These are phyloP conservation scores for Daldinia loculata DNA, from an alignment of 495 filamentous ascomycete genomes.

Conservation along the genomic window DNA sequence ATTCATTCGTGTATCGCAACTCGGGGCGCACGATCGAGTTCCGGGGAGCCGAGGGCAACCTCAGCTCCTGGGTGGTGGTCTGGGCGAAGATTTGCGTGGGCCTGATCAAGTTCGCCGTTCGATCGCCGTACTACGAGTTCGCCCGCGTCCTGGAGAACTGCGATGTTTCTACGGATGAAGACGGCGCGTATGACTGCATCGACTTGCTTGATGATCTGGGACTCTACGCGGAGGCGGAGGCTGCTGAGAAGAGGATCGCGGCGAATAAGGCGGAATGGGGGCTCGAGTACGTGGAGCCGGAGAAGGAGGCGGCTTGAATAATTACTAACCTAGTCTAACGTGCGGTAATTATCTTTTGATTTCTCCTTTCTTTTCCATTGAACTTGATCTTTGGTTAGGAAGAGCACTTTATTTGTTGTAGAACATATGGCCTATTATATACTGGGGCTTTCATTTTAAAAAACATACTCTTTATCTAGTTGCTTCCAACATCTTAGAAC, in stretches of 20 bases:
- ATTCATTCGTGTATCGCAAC: background rate
- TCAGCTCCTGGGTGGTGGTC: constrained; percentile 35
- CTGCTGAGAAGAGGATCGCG: constrained; percentile 22
- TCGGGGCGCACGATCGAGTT: constrained; percentile 49
- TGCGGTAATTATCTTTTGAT: background rate
- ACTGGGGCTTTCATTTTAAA: no score
- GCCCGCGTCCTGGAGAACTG: constrained; percentile 19
- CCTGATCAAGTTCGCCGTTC: constrained; percentile 40
- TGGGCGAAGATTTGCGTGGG: constrained; percentile 50
- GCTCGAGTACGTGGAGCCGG: background rate
- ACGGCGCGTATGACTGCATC: constrained; percentile 28
- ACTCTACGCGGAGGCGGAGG: constrained; percentile 25
- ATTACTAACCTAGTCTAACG: no score
- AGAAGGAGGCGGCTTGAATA: background rate
- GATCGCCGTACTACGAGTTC: constrained; percentile 25
- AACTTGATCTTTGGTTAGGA: background rate
- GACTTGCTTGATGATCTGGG: constrained; percentile 41
- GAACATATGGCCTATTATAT: no score
- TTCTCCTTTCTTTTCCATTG: background rate
- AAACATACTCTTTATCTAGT: no score
- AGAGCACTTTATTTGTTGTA: background rate
- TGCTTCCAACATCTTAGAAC: no score
- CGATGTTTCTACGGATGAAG: background rate
- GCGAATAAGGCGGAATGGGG: background rate
- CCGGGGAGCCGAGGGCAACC: constrained; percentile 48